Base-by-base conservation (phyloP, 179 eudicot genomes). In the Carnegiea gigantea region DNA sequence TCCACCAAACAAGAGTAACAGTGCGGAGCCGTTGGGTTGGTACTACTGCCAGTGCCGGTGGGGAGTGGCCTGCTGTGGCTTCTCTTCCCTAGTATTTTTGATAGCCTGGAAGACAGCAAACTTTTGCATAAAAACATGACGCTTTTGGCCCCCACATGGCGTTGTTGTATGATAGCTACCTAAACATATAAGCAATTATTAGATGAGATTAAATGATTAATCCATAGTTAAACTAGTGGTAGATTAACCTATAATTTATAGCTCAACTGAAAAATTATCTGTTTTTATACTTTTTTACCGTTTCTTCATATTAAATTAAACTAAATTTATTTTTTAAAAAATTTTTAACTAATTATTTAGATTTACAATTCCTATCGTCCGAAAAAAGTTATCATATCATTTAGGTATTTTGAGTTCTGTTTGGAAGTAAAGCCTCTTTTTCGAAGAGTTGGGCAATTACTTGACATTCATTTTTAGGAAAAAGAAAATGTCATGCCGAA, bases 21-120 rank as follows among this genome's bases (percentile, higher is more conserved):
- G 36, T 33, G 76, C 76, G 67, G 82, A 84, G 87, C 84, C 84
- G 87, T 84, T 85, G 79, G 28, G 28, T 10, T 46, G 46, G 44
- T 54, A 73, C 48, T 46, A 59, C 28, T 40, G 14, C 14, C 12
- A 73, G 49, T 46, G n/a, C 77, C n/a, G 10, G 59, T 20, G 65
- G 11, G 33, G 23, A 28, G 40, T 26, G 72, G 1, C 40, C 72
- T 23, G 54, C 12, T 43, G 20, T 28, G 67, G 82, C 73, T 84
- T 23, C 77, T 74, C 57, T 81, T 46, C 75, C 77, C 77, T 43
- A 74, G 77, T 77, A 5, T 51, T 59, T 80, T 38, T 80, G 33
- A 48, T 74, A 46, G 73, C 74, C 54, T 80, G 77, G 77, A 53
- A 7, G n/a, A 70, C 71, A 73, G 60, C 40, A 26, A 65, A 65